Conservation (phyloP, 2,329 filamentous ascomycete species). For the Cryphonectria japonica region DNA sequence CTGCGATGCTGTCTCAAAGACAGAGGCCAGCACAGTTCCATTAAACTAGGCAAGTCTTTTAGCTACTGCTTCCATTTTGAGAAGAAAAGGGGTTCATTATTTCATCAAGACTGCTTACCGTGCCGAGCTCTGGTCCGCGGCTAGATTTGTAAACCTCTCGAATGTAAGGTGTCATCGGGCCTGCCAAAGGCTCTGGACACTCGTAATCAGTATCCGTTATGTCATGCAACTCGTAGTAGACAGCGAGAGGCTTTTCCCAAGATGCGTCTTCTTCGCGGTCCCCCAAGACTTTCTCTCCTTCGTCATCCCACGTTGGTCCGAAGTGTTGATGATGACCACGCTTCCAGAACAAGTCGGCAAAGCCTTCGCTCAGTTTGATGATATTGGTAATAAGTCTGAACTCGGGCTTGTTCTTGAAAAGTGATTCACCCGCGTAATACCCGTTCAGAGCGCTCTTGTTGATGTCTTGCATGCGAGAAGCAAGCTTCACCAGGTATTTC, state of each 20-base stretch:
- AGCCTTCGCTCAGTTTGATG: conserved; percentile 43
- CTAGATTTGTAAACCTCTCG: conserved; percentile 45
- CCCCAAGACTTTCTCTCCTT: conserved; percentile 32
- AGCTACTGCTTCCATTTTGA: no score
- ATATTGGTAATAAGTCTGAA: conserved; percentile 46
- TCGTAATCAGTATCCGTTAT: conserved; percentile 36
- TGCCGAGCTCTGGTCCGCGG: conserved; percentile 60
- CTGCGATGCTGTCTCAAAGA: background rate
- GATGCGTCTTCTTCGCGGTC: background rate
- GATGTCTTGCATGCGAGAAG: conserved; percentile 37
- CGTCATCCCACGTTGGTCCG: conserved; percentile 19
- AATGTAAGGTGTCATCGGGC: conserved; percentile 51
- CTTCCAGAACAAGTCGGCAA: conserved; percentile 36
- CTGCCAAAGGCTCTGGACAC: conserved; percentile 24
- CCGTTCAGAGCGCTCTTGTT: conserved; percentile 41
- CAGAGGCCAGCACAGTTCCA: background rate
- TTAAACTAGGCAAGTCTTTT: no score
- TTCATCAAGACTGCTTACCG: conserved; percentile 42
- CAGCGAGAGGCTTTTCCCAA: conserved; percentile 7
- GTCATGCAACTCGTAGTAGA: conserved; percentile 34
- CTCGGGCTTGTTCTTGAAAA: conserved; percentile 35
- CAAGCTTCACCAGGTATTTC: conserved; percentile 41
- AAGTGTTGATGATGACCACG: conserved; percentile 38
- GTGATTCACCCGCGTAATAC: conserved; percentile 38
- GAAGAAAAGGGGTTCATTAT: no score